Percentiles rank a stretch among this genome's conserved stretches.
These are phyloP conservation scores for Crithidia sp. DNA, from an alignment of 208 protist genomes.

Conservation along the genomic window DNA sequence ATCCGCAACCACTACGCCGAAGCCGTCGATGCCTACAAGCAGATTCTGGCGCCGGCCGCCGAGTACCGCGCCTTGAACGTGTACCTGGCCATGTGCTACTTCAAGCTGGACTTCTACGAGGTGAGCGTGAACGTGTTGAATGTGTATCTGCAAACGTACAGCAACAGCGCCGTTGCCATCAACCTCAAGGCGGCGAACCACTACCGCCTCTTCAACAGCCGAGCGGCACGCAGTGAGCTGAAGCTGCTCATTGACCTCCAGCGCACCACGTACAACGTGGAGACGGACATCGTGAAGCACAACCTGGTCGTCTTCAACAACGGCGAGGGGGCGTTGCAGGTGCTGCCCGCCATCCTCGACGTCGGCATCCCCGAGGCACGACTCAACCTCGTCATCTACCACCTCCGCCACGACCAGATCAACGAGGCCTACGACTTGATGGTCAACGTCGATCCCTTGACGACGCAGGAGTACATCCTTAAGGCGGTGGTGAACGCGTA, in stretches of 20 bases:
- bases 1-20: constrained; percentile 95
- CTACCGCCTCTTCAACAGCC: constrained; percentile 94
- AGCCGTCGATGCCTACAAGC: constrained; percentile 98
- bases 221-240: constrained; percentile 93
- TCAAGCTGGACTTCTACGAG: constrained; percentile 98
- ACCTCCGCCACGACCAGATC: constrained; percentile 95
- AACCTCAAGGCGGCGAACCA: constrained; percentile 98
- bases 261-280: constrained; percentile 87
- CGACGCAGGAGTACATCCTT: constrained; percentile 95
- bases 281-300: constrained; percentile 95
- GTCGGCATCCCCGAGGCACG: constrained; percentile 94
- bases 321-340: constrained; percentile 95
- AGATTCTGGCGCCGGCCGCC: constrained; percentile 93
- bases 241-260: constrained; percentile 92
- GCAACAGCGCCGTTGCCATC: constrained; percentile 94
- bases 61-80: constrained; percentile 95
- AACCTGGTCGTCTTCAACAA: constrained; percentile 97
- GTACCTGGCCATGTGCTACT: constrained; percentile 98
- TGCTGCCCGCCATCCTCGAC: constrained; percentile 93
- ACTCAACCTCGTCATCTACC: constrained; percentile 97
- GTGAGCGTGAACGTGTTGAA: constrained; percentile 93
- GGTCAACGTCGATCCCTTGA: constrained; percentile 92
- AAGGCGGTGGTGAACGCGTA: constrained; percentile 95
- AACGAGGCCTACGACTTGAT: constrained; percentile 96
- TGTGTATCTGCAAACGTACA: constrained; percentile 91